Base-by-base conservation (phyloP, 495 filamentous ascomycete species). In the Aspergillus sclerotiicarbonarius region DNA sequence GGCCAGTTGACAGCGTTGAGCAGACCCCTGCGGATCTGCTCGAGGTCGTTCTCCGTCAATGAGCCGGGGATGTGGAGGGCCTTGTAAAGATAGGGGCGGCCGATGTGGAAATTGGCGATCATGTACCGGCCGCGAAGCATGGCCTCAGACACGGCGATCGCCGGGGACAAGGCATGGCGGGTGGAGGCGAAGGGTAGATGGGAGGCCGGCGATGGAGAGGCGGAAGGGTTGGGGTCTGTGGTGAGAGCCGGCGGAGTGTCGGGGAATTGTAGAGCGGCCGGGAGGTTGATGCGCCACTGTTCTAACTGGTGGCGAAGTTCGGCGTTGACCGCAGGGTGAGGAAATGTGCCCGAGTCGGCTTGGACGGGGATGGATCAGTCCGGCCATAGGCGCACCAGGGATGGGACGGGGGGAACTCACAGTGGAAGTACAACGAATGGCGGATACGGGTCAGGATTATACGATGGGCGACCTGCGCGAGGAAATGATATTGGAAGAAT, bases 91-190 rank as follows among this genome's bases (percentile, higher is more conserved):
- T 79, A 79, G 35, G 76, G 76, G 21, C 76, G 71, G 54, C 76
- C 71, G 56, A 79, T 79, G 65, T 79, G 76, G 67, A 79, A 79
- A 33, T 75, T 75, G 20, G 74, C 75, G 53, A 79, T 79, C 63
- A 68, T 71, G 60, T 75, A 69, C 2, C 76, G 69, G 19, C 75
- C 76, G 12, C 69, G 70, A 8, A 79, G 72, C 76, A 79, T 79
- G 45, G 76, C 74, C 53, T 79, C 76, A 44, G 75, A 71, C 13
- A 79, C 68, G 54, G 75, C 75, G 41, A 67, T 60, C 39, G 75
- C 75, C 0, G 75, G 74, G 7, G 75, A 72, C 8, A 69, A 50
- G 18, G 74, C 71, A 0, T 64, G 68, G 51, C 52, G 65, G n/a
- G 47, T 50, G 6, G 63, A 56, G 44, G 67, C 62, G 41, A 52